phyloP scores from a whole-genome alignment of 208 protist species.

The Herpetomonas tarakana region DNA sequence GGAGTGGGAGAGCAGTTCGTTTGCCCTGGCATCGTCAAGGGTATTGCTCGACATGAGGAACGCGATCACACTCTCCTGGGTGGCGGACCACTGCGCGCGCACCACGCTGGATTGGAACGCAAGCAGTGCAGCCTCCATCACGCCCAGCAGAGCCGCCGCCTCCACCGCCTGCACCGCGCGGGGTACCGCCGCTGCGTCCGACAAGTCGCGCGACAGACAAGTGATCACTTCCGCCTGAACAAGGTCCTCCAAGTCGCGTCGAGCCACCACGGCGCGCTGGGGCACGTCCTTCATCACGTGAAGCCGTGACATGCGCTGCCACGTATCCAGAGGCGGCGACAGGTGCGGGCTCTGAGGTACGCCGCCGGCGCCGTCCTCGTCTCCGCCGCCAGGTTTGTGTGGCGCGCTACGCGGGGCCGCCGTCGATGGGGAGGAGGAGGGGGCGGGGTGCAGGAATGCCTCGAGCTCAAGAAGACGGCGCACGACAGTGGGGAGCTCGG shows the following conservation, averaged over 20 bases:
- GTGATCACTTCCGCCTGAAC: background rate
- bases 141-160: conserved; percentile 28
- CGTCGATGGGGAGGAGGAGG: background rate
- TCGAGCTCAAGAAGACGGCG: conserved; percentile 39
- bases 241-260: conserved; percentile 5
- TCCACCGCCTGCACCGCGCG: conserved; percentile 1
- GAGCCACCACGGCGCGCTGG: background rate
- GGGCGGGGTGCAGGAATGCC: conserved; percentile 14
- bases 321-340: background rate
- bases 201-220: background rate
- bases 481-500: conserved; percentile 52
- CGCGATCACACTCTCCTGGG: conserved; percentile 42
- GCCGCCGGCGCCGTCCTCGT: background rate
- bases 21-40: conserved; percentile 53
- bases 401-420: background rate
- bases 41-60: conserved; percentile 42
- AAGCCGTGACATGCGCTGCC: conserved; percentile 5
- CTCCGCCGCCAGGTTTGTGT: background rate
- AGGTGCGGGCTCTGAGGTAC: background rate
- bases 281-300: conserved; percentile 9
- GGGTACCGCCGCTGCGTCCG: background rate
- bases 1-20: conserved; percentile 42
- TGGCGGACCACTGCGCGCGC: conserved; percentile 30
- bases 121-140: conserved; percentile 28
- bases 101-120: conserved; percentile 21